Conservation (phyloP, 768 basidiomycete species). For the Trametes cinnabarina region DNA sequence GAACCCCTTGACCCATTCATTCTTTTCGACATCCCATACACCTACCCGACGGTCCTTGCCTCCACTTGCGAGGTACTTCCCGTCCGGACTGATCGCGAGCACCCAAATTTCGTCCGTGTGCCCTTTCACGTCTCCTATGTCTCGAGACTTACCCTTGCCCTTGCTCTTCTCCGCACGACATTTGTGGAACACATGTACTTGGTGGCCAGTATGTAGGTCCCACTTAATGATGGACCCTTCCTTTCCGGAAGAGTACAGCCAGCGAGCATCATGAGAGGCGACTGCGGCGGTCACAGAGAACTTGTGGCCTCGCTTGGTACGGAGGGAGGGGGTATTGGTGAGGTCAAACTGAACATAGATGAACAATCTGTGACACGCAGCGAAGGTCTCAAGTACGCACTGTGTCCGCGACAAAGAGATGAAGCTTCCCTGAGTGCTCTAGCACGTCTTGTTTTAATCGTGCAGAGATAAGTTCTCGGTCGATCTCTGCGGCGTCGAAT, state of each 20-base stretch:
- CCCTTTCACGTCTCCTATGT: slow-evolving; percentile 58
- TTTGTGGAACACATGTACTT: slow-evolving; percentile 60
- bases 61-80: slow-evolving; percentile 80
- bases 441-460: slow-evolving; percentile 90
- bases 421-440: slow-evolving; percentile 84
- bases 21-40: slow-evolving; percentile 80
- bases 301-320: slow-evolving; percentile 64
- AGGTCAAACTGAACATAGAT: slow-evolving; percentile 53
- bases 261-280: slow-evolving; percentile 65
- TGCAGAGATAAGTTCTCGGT: slow-evolving; percentile 87
- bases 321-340: slow-evolving; percentile 48
- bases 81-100: slow-evolving; percentile 83
- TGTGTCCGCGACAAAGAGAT: slow-evolving; percentile 73
- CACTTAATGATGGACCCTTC: slow-evolving; percentile 89
- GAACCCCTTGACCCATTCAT: slow-evolving; percentile 77
- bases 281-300: slow-evolving; percentile 81
- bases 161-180: slow-evolving; percentile 40
- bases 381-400: slow-evolving; percentile 39
- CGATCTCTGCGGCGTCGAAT: slow-evolving; percentile 94
- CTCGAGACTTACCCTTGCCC: slow-evolving; percentile 55
- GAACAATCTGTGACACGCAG: too few species aligned
- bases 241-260: slow-evolving; percentile 88
- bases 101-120: slow-evolving; percentile 86
- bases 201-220: slow-evolving; percentile 67
- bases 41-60: slow-evolving; percentile 81